A percentile compares a stretch with the other conserved stretches of the same genome.
These are phyloP conservation scores for Barnettozyma wickerhamii DNA, from an alignment of 805 yeast genomes.

Conservation along the genomic window DNA sequence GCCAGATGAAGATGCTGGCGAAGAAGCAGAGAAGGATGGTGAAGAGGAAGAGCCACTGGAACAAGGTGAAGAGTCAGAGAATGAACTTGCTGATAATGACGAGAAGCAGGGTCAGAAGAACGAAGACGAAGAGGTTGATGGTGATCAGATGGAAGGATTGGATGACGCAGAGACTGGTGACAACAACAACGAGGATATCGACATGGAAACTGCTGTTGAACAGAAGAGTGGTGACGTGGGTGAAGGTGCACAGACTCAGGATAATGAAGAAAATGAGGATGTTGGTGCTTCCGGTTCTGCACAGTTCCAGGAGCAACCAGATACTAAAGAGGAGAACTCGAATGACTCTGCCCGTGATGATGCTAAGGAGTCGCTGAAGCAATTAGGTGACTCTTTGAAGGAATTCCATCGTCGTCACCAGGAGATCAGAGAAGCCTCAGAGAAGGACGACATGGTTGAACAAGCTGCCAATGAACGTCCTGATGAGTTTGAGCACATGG, in stretches of 20 bases:
- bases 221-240: constrained; percentile 59
- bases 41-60: constrained; percentile 30
- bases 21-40: constrained; percentile 24
- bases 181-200: constrained; percentile 40
- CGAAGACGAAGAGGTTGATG: constrained; percentile 34
- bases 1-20: constrained; percentile 33
- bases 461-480: constrained; percentile 62
- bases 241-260: constrained; percentile 55
- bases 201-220: constrained; percentile 54
- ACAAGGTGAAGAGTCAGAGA: constrained; percentile 31
- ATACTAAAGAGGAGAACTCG: constrained; percentile 35
- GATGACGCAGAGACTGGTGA: constrained; percentile 47
- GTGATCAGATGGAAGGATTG: constrained; percentile 46
- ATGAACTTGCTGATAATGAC: constrained; percentile 25
- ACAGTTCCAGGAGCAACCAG: constrained; percentile 38
- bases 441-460: constrained; percentile 43
- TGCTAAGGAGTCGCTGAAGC: constrained; percentile 75
- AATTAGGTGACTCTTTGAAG: constrained; percentile 86
- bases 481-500: constrained; percentile 82
- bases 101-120: constrained; percentile 20
- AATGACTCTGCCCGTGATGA: constrained; percentile 56
- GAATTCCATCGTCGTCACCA: constrained; percentile 89
- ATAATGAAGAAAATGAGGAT: constrained; percentile 56
- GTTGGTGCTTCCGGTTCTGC: constrained; percentile 64
- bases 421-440: constrained; percentile 71